Evolutionary conservation across 2,329 filamentous ascomycete genomes (phyloP).

Genomic region (Alternaria viburni): DNA sequence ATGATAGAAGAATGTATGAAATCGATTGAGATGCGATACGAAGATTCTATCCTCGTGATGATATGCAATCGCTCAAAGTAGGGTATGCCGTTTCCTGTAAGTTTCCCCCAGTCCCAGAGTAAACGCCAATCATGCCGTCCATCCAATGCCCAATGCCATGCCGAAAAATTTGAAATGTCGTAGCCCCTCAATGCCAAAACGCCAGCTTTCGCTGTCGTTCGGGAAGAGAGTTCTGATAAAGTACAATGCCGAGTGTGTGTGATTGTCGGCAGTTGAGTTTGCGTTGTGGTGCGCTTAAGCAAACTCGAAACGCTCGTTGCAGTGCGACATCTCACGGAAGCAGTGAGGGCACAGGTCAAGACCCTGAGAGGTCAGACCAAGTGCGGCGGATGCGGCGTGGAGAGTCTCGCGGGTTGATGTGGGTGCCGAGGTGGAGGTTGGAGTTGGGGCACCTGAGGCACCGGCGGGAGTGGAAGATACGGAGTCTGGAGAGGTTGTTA

Average conservation of each 20-base stretch:
- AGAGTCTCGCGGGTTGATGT: slow-evolving; percentile 30
- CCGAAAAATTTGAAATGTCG: not conserved
- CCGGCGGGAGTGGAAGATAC: slow-evolving; percentile 32
- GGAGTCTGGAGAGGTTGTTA: slow-evolving; percentile 22
- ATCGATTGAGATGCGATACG: slow-evolving; percentile 7
- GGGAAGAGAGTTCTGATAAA: not conserved
- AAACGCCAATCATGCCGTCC: slow-evolving; percentile 1
- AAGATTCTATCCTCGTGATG: not conserved
- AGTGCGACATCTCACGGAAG: slow-evolving; percentile 35
- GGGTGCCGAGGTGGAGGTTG: slow-evolving; percentile 17
- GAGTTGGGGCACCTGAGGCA: slow-evolving; percentile 28
- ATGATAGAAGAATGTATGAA: not conserved
- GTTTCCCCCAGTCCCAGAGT: not conserved
- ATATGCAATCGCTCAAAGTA: slow-evolving; percentile 4
- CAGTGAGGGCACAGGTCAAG: slow-evolving; percentile 36
- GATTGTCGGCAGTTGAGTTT: not conserved
- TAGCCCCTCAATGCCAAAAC: not conserved
- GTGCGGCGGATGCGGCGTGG: slow-evolving; percentile 26
- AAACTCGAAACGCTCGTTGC: slow-evolving; percentile 34
- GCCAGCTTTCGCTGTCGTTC: not conserved
- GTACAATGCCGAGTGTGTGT: not conserved
- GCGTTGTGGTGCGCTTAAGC: slow-evolving; percentile 9
- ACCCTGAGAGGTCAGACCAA: slow-evolving; percentile 25
- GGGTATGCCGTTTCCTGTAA: slow-evolving; percentile 2
- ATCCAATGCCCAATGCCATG: not conserved